A percentile compares a stretch with the other conserved stretches of the same genome.
phyloP scores from a whole-genome alignment of 768 basidiomycete genomes.

The Scleroderma citrinum region DNA sequence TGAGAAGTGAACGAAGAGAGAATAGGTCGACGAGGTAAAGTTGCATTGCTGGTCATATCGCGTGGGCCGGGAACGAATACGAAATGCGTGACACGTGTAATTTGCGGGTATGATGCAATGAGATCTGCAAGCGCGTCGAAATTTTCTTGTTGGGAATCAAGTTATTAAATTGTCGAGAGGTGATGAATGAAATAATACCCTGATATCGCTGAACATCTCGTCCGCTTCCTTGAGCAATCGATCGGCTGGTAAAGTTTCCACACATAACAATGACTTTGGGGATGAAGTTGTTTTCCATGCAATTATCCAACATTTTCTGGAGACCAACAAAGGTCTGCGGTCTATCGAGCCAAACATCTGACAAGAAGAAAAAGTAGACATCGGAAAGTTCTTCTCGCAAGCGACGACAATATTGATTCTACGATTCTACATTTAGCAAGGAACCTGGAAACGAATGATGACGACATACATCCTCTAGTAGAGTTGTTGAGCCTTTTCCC shows the following conservation, averaged over 20 bases:
- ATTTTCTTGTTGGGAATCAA: slow-evolving; percentile 50
- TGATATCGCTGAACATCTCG: slow-evolving; percentile 80
- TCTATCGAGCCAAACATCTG: slow-evolving; percentile 94
- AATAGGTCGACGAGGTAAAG: slow-evolving; percentile 76
- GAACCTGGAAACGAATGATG: neutral
- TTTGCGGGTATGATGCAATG: slow-evolving; percentile 71
- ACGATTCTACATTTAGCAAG: slow-evolving; percentile 2
- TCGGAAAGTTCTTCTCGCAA: slow-evolving; percentile 67
- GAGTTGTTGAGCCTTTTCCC: slow-evolving; percentile 87
- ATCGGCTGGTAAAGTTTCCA: slow-evolving; percentile 88
- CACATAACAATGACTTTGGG: slow-evolving; percentile 90
- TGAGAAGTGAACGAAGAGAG: slow-evolving; percentile 69
- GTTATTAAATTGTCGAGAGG: neutral
- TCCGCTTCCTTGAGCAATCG: slow-evolving; percentile 72
- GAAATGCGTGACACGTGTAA: slow-evolving; percentile 79
- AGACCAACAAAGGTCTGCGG: slow-evolving; percentile 76
- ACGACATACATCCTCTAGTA: slow-evolving; percentile 86
- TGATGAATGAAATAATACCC: slow-evolving; percentile 39
- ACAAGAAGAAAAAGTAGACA: slow-evolving; percentile 86
- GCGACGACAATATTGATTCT: slow-evolving; percentile 60
- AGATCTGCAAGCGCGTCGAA: slow-evolving; percentile 86
- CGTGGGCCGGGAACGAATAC: slow-evolving; percentile 92
- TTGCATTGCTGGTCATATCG: slow-evolving; percentile 77
- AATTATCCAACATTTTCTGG: slow-evolving; percentile 83
- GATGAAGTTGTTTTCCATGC: slow-evolving; percentile 79